These are phyloP conservation scores for Phaffomyces opuntiae DNA, from an alignment of 805 yeast genomes.

Conservation along the genomic window DNA sequence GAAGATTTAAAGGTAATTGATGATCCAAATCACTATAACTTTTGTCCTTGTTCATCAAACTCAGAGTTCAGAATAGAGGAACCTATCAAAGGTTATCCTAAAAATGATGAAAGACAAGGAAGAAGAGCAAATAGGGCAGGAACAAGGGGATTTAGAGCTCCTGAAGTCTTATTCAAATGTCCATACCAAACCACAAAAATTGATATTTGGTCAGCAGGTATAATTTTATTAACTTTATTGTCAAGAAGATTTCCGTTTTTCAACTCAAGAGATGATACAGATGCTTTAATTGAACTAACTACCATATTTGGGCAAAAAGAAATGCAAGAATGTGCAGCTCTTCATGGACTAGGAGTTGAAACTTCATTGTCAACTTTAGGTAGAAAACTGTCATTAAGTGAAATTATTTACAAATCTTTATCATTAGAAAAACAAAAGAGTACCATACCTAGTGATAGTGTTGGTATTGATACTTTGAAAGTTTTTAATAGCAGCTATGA, in stretches of 20 bases:
- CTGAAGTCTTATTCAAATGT: conserved; percentile 55
- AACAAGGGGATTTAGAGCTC: conserved; percentile 84
- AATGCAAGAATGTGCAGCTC: conserved; percentile 67
- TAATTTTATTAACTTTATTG: conserved; percentile 66
- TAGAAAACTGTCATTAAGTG: conserved; percentile 16
- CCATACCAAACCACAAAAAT: conserved; percentile 57
- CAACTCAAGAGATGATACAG: conserved; percentile 89
- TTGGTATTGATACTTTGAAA: conserved; percentile 56
- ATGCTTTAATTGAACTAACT: conserved; percentile 81
- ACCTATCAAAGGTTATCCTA: conserved; percentile 60
- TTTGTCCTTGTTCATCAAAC: conserved; percentile 47
- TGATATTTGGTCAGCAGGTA: conserved; percentile 82
- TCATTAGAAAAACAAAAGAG: conserved; percentile 43
- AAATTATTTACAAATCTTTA: conserved; percentile 38
- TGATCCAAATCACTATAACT: conserved; percentile 22
- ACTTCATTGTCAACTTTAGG: conserved; percentile 47
- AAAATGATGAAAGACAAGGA: conserved; percentile 81
- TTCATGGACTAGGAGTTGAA: conserved; percentile 88
- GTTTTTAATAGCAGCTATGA: conserved; percentile 13
- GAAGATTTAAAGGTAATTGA: conserved; percentile 10
- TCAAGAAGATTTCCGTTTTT: conserved; percentile 86
- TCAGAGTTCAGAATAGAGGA: conserved; percentile 25
- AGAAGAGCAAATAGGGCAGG: conserved; percentile 96
- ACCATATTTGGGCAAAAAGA: conserved; percentile 69
- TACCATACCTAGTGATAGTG: conserved; percentile 64